Evolutionary conservation across 495 filamentous ascomycete species (phyloP), one percentile per base, ranked within the genome.

Genomic region (Echria macrotheca): DNA sequence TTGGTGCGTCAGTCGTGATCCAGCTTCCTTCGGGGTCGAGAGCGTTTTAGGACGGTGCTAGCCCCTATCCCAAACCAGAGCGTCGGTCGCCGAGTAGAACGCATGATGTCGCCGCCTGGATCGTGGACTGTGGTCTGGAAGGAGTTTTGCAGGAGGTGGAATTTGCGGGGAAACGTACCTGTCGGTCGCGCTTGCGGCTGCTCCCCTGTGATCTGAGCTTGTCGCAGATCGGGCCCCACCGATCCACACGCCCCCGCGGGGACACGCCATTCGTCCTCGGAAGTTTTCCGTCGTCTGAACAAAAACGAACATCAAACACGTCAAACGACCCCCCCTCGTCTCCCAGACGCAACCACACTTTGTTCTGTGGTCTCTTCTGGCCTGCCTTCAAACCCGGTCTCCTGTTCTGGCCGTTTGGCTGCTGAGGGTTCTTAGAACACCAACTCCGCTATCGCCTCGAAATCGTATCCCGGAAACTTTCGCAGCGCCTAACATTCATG

Each of bases 191-290:
- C 28, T 31, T 31, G 28, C 19, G 38, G 38, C 38, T 41, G 38
- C 22, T 41, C 11, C 19, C 38, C 38, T 7, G 17, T 22, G 15
- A 17, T 24, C 7, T 15, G 35, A 25, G 21, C 38, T 24, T 41
- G 38, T 41, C 38, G 38, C 38, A 41, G 38, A 41, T 41, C 38
- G 2, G 24, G 21, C 38, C 38, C 38, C 38, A 41, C 38, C 38
- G 21, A 41, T 24, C 38, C 38, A 23, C 35, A 17, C 5, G 21
- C 35, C 38, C 21, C 17, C 21, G 17, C n/a, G 12, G 17, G 15
- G 15, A 11, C 38, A 21, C 38, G 17, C 24, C 12, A 41, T 41
- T 41, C 38, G 38, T 21, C 38, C 15, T n/a, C 21, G 22, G 22
- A 41, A 37, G 17, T 21, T 19, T 21, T 39, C 36, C 36, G 10